Base-by-base conservation (phyloP, 1,139 yeast species). In the Pichia sp. region DNA sequence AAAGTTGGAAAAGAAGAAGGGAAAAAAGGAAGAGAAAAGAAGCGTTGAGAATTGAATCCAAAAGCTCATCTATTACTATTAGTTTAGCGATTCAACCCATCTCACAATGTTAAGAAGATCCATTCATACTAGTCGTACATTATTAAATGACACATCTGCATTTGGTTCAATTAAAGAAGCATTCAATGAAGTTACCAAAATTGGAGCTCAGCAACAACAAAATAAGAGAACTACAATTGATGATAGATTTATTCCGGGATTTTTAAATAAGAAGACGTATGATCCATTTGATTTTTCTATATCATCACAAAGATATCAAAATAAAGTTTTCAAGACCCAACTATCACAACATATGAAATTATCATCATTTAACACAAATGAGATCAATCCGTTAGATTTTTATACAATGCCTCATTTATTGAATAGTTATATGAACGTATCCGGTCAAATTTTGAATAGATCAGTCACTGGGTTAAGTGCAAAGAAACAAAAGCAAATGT, bases 201-300 rank as follows among this genome's bases (percentile, higher is more conserved):
- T 40, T 7, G 41, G 47, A 34, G 38, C 42, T 30, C 36, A 32
- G 18, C 36, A 30, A 18, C 36, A 32, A 32, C 39, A 36, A 41
- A 34, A 40, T n/a, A 27, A 34, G 36, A 51, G 29, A 36, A 44
- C 40, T 30, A 55, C 44, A 45, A 61, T 50, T 66, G 66, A 49
- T 59, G 59, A 45, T 53, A 64, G 42, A 57, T 66, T 67, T 48
- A 64, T 67, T 44, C 55, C 57, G 13, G 46, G 44, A 9, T 71
- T 74, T 56, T 65, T 72, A 35, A 72, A 68, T 53, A 65, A 62
- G 37, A 68, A 72, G 2, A 71, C 75, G 2, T 83, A 84, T 60
- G 87, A 82, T 56, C 90, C 94, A 44, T 84, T 82, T 67, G 90
- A 84, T 65, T 83, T 84, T 55, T 79, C 86, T 40, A 65, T 76